phyloP scores from a whole-genome alignment of 257 asterid genomes.

The Datura wrightii region DNA sequence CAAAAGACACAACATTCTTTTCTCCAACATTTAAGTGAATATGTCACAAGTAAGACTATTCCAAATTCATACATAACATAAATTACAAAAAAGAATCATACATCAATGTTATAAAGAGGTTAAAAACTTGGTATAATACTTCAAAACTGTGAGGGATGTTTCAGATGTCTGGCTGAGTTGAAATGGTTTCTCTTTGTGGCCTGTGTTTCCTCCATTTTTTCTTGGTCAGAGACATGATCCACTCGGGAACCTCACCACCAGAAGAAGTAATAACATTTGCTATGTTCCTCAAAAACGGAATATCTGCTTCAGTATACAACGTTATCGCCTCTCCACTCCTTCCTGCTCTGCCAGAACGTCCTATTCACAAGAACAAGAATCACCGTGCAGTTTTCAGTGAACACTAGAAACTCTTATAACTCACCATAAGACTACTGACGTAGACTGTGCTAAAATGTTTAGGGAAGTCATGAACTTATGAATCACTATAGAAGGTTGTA shows the following conservation, averaged over 20 bases:
- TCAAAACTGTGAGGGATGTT: not conserved
- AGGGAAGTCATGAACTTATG: not conserved
- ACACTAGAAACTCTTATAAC: not conserved
- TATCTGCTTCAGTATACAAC: constrained; percentile 80
- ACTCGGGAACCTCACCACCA: constrained; percentile 80
- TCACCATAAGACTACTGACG: not conserved
- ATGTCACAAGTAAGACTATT: constrained; percentile 7
- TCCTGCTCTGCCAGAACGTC: constrained; percentile 93
- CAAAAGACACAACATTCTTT: not conserved
- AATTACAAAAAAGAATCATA: not conserved
- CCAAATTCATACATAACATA: constrained; percentile 21
- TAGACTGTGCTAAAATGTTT: not conserved
- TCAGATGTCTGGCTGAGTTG: constrained; percentile 44
- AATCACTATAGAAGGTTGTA: not conserved
- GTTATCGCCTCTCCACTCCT: constrained; percentile 92
- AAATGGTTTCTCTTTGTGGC: constrained; percentile 77
- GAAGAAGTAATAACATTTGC: constrained; percentile 86
- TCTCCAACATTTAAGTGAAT: not conserved
- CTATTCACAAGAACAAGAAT: constrained; percentile 39
- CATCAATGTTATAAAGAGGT: not conserved
- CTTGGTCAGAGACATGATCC: constrained; percentile 68
- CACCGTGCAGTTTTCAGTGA: constrained; percentile 18
- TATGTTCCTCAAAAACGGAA: constrained; percentile 63
- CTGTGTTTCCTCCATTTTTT: constrained; percentile 88
- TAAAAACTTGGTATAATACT: not conserved